Evolutionary conservation across 2,329 filamentous ascomycete genomes (phyloP).

Genomic region (Decorospora gaudefroyi): DNA sequence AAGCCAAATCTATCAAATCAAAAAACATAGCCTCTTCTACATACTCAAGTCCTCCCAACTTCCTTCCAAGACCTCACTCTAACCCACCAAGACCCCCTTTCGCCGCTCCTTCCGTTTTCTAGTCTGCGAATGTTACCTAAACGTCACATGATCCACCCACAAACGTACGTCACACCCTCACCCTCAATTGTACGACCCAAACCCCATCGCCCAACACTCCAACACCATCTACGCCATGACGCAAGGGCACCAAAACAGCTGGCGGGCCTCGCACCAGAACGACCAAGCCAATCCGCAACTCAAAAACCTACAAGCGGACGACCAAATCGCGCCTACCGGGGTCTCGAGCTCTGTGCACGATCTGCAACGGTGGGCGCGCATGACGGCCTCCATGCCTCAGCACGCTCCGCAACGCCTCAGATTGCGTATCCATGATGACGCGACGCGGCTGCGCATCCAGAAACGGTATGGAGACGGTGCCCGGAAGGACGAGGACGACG

Average conservation of each 20-base stretch:
- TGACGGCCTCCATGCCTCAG: conserved; percentile 12
- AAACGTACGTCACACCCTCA: no score
- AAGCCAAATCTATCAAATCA: no score
- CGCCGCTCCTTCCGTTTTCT: no score
- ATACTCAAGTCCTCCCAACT: no score
- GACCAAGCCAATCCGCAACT: conserved; percentile 1
- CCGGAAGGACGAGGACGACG: no score
- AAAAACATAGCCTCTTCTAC: no score
- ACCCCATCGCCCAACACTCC: no score
- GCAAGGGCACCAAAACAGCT: not conserved
- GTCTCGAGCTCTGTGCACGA: conserved; percentile 5
- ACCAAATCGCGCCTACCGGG: conserved; percentile 14
- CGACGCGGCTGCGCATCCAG: conserved; percentile 9
- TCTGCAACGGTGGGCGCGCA: conserved; percentile 17
- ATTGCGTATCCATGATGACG: conserved; percentile 7
- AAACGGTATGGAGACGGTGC: conserved; percentile 15
- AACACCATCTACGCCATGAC: not conserved
- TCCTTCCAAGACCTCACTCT: no score
- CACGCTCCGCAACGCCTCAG: not conserved
- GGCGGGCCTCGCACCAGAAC: not conserved
- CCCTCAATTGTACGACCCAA: no score
- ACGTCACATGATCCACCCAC: no score
- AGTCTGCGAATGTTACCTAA: no score
- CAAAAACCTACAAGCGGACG: conserved; percentile 9
- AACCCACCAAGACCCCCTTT: no score